Conservation (phyloP, 2,329 filamentous ascomycete species). For the Aspergillus uvarum region DNA sequence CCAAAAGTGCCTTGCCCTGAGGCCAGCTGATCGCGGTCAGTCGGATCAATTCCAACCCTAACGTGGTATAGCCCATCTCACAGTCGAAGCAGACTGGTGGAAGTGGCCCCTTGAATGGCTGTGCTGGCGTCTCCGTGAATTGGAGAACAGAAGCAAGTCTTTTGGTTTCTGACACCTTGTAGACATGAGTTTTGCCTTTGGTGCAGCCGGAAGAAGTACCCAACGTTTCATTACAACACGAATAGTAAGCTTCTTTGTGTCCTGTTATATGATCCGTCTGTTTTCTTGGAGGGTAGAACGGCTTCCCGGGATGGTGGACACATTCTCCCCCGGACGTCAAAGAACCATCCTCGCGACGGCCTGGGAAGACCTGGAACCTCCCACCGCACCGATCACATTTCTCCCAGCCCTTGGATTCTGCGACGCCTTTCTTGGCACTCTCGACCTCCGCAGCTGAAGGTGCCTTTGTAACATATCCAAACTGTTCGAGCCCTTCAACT, state of each 20-base stretch:
- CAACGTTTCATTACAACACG: conserved; percentile 74
- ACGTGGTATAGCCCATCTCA: conserved; percentile 93
- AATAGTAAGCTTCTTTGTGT: conserved; percentile 62
- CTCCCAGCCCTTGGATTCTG: conserved; percentile 74
- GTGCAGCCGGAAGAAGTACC: conserved; percentile 76
- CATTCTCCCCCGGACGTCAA: conserved; percentile 76
- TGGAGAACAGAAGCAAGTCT: conserved; percentile 76
- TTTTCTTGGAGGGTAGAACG: conserved; percentile 58
- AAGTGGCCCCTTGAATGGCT: conserved; percentile 30
- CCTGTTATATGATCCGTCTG: conserved; percentile 57
- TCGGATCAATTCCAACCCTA: conserved; percentile 85
- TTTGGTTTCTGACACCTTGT: conserved; percentile 75
- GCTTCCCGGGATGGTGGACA: conserved; percentile 75
- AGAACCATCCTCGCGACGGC: conserved; percentile 72
- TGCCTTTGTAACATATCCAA: conserved; percentile 71
- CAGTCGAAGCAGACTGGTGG: conserved; percentile 80
- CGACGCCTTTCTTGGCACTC: conserved; percentile 63
- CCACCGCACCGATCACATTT: conserved; percentile 81
- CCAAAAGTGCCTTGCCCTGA: conserved; percentile 68
- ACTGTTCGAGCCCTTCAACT: conserved; percentile 60
- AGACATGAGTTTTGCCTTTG: conserved; percentile 73
- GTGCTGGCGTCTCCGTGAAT: conserved; percentile 70
- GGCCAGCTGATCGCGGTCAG: conserved; percentile 90
- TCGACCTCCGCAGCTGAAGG: conserved; percentile 68
- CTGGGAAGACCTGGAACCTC: conserved; percentile 90